Evolutionary conservation across 352 stramenopile species (phyloP), one percentile per base, ranked within the genome.

Genomic region (Pythium brachiatum): DNA sequence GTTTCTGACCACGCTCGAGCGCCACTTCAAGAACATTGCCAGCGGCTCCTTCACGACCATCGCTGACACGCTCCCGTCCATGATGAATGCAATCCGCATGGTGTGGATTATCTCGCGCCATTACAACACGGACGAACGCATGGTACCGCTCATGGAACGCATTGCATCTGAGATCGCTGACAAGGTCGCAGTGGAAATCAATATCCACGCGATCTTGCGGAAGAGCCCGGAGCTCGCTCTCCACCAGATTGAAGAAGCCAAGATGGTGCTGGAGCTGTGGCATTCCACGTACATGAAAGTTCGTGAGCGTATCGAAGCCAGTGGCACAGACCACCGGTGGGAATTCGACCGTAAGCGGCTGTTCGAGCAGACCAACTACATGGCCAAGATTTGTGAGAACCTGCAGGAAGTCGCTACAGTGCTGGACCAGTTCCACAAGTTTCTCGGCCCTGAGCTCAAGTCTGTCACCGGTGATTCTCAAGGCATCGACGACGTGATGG

Each of bases 61-160:
- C 47, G 81, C 93, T 0, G 95, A 98, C 53, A 98, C 92, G 27
- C 64, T 99, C 7, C 91, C 87, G 21, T 97, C 90, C 3, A 98
- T 99, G 95, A 97, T 99, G 87, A 98, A 97, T 60, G 92, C 92
- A 1, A 96, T 99, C 44, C 87, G 90, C 2, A 98, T 98, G 94
- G 93, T 99, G 12, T 99, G 96, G 96, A 98, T 98, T 65, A 98
- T 99, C 51, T 98, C 95, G 23, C 74, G 96, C 0, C 94, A 99
- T 63, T 99, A 98, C 78, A 99, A 99, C 65, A 98, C 91, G n/a
- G 96, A 99, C 54, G 92, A 98, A 60, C 81, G 94, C 4, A 98
- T 99, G 91, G 88, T 98, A 39, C 93, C 93, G 13, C 78, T 99
- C 12, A 98, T 99, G 94, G 94, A 98, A 72, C 81, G 94, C 7